A percentile compares a stretch with the other conserved stretches of the same genome.
These are phyloP conservation scores for Aspergillus ochraceoroseus DNA, from an alignment of 2,329 filamentous ascomycete species.

Conservation along the genomic window DNA sequence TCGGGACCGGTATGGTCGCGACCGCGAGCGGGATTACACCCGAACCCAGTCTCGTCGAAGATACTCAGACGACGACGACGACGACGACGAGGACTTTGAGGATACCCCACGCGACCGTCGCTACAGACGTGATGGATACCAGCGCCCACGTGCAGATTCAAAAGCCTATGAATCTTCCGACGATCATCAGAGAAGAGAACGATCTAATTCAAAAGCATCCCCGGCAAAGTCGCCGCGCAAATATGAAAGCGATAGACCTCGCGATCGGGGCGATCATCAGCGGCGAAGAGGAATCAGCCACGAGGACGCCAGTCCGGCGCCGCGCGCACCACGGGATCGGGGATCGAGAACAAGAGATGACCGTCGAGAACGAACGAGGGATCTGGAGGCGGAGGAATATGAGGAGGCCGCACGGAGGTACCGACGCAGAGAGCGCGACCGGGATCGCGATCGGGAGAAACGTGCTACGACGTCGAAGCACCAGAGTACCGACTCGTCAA, in stretches of 20 bases:
- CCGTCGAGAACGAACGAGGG: conserved; percentile 21
- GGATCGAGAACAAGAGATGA: conserved; percentile 13
- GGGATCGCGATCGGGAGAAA: conserved; percentile 22
- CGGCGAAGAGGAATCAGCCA: conserved; percentile 27
- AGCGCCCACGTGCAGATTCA: conserved; percentile 21
- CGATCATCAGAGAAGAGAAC: conserved; percentile 17
- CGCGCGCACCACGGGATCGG: conserved; percentile 10
- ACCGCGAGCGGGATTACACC: conserved; percentile 21
- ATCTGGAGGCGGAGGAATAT: conserved; percentile 17
- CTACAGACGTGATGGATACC: conserved; percentile 21
- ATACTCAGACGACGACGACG: conserved; percentile 22
- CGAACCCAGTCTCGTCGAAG: conserved; percentile 16
- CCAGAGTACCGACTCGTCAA: conserved; percentile 41
- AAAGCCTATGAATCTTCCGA: conserved; percentile 21
- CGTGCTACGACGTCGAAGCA: conserved; percentile 32
- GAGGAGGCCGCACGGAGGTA: conserved; percentile 11
- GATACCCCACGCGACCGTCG: conserved; percentile 21
- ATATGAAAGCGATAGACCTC: conserved; percentile 28
- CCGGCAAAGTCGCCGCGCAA: conserved; percentile 36
- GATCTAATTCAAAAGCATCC: conserved; percentile 37
- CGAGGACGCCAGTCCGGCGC: conserved; percentile 29
- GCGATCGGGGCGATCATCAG: conserved; percentile 32
- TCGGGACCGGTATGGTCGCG: conserved; percentile 31
- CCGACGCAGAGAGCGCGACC: conserved; percentile 16
- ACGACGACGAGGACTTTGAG: conserved; percentile 23